phyloP scores from a whole-genome alignment of 2,329 filamentous ascomycete genomes.

The Sphaceloma murrayae region DNA sequence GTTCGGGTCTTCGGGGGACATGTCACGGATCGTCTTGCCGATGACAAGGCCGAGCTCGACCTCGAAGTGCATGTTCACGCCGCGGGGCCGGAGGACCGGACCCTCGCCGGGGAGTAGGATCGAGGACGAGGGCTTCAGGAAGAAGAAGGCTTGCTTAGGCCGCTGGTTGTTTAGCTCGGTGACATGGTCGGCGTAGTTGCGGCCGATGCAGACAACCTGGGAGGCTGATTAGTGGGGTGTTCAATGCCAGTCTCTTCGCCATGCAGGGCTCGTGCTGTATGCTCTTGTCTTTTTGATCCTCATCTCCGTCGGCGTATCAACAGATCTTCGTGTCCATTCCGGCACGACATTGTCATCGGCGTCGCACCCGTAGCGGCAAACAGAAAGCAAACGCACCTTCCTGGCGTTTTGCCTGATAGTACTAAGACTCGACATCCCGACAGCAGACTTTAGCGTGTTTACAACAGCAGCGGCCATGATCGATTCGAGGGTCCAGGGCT shows the following conservation, averaged over 20 bases:
- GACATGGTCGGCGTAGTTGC: slow-evolving; percentile 96
- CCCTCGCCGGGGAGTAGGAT: slow-evolving; percentile 72
- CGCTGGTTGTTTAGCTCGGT: slow-evolving; percentile 77
- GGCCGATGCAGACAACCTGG: slow-evolving; percentile 81
- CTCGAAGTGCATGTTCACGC: slow-evolving; percentile 85
- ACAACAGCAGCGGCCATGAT: slow-evolving; percentile 7
- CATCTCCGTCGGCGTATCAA: too few species aligned
- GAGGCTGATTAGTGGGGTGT: neutral
- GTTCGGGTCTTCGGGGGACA: slow-evolving; percentile 63
- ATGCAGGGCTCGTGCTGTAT: too few species aligned
- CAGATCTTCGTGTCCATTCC: neutral
- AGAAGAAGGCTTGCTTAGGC: slow-evolving; percentile 97
- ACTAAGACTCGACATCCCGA: slow-evolving; percentile 14
- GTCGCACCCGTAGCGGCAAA: neutral
- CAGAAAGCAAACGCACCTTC: slow-evolving; percentile 10
- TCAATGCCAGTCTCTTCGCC: too few species aligned
- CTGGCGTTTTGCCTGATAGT: slow-evolving; percentile 14
- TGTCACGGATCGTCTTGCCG: slow-evolving; percentile 67
- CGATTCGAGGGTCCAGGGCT: neutral
- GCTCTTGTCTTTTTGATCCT: too few species aligned
- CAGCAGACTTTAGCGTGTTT: slow-evolving; percentile 8
- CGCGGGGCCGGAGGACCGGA: slow-evolving; percentile 70
- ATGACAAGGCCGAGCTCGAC: slow-evolving; percentile 88
- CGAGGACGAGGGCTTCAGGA: slow-evolving; percentile 85
- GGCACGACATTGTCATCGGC: neutral